Evolutionary conservation across 768 basidiomycete species (phyloP).

Genomic region (Mycena haematopus): DNA sequence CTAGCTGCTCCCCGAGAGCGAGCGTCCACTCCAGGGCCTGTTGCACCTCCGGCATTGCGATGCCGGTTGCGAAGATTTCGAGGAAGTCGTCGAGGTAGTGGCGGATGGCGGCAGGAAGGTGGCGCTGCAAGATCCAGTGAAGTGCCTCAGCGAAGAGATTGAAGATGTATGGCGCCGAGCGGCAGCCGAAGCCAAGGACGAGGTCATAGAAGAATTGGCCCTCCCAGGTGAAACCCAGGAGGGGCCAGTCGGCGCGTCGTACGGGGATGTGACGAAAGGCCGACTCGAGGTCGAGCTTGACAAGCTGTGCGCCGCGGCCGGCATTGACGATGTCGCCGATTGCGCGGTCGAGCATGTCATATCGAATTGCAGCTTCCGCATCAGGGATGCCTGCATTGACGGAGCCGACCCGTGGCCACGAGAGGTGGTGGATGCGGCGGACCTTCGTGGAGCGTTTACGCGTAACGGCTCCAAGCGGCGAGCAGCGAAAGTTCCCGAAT

Average conservation of each 20-base stretch:
- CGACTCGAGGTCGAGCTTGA: too few species aligned
- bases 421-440: not conserved
- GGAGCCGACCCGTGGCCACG: not conserved
- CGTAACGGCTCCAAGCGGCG: not conserved
- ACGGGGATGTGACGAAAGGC: too few species aligned
- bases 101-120: not conserved
- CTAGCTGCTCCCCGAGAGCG: not conserved
- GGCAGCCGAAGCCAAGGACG: too few species aligned
- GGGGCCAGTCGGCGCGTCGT: too few species aligned
- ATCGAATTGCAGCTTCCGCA: not conserved
- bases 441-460: not conserved
- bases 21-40: not conserved
- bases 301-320: not conserved
- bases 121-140: not conserved
- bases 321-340: not conserved
- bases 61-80: not conserved
- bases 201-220: too few species aligned
- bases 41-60: not conserved
- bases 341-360: not conserved
- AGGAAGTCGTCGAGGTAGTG: not conserved
- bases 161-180: not conserved
- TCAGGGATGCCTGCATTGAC: not conserved
- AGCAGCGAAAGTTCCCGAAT: not conserved
- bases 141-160: too few species aligned
- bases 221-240: too few species aligned